Evolutionary conservation across 1,284 basidiomycete genomes (phyloP).

Genomic region (Volvariella volvacea): DNA sequence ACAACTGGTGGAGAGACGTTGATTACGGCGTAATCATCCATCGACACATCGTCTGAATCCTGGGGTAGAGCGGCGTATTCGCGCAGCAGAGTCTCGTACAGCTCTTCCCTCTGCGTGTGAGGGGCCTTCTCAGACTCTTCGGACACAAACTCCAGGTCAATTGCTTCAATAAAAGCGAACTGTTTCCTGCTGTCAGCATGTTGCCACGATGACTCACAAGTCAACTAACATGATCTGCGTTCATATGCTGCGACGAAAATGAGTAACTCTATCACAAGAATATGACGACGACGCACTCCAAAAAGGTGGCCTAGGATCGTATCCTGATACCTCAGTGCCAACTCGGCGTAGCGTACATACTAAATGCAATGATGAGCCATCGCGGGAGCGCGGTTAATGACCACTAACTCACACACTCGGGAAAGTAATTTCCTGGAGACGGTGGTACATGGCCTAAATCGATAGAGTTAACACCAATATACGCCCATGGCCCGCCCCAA

Average conservation of each 20-base stretch:
- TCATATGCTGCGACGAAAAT: slow-evolving; percentile 53
- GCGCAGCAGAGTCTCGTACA: slow-evolving; percentile 46
- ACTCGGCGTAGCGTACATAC: slow-evolving; percentile 79
- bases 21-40: slow-evolving; percentile 68
- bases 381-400: slow-evolving; percentile 9
- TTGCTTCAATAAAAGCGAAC: slow-evolving; percentile 60
- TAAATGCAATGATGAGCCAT: slow-evolving; percentile 20
- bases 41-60: slow-evolving; percentile 41
- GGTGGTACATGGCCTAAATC: slow-evolving; percentile 69
- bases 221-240: slow-evolving; percentile 61
- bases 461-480: slow-evolving; percentile 9
- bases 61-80: slow-evolving; percentile 56
- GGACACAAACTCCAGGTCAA: slow-evolving; percentile 38
- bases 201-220: no score
- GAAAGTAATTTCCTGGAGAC: slow-evolving; percentile 76
- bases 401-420: slow-evolving; percentile 64
- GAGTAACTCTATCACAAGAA: slow-evolving; percentile 7
- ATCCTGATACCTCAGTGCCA: slow-evolving; percentile 82
- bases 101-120: slow-evolving; percentile 23
- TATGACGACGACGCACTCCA: slow-evolving; percentile 49
- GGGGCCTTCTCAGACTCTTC: slow-evolving; percentile 16
- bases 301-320: slow-evolving; percentile 88
- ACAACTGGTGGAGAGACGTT: slow-evolving; percentile 80
- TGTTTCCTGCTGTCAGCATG: slow-evolving; percentile 19
- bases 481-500: slow-evolving; percentile 7